Evolutionary conservation across 495 filamentous ascomycete species (phyloP).

Genomic region (Glarea lozoyensis): DNA sequence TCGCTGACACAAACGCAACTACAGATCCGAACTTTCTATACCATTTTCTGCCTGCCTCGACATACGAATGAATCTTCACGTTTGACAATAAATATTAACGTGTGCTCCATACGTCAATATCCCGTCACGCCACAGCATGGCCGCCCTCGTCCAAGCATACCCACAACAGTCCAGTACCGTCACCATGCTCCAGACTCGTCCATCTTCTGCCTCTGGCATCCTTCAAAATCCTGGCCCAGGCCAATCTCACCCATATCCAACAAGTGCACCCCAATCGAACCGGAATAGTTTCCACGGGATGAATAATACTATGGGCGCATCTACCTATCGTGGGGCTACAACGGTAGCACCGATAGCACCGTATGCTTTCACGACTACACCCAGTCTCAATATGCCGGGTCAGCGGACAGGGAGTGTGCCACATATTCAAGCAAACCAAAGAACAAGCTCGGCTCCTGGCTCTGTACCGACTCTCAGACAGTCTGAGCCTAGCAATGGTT

Average conservation of each 20-base stretch:
- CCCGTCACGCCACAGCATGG: slow-evolving; percentile 51
- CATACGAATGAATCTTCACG: slow-evolving; percentile 9
- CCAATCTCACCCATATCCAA: slow-evolving; percentile 45
- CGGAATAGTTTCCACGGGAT: slow-evolving; percentile 55
- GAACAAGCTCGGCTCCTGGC: slow-evolving; percentile 56
- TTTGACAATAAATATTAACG: background rate
- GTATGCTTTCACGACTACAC: slow-evolving; percentile 77
- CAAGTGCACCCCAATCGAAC: slow-evolving; percentile 46
- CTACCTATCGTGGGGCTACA: slow-evolving; percentile 60
- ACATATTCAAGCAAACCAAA: slow-evolving; percentile 58
- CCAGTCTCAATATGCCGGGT: slow-evolving; percentile 48
- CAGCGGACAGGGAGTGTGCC: slow-evolving; percentile 48
- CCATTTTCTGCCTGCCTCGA: no score
- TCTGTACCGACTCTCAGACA: slow-evolving; percentile 40
- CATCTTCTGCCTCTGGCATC: slow-evolving; percentile 60
- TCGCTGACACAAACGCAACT: no score
- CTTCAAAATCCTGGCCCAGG: slow-evolving; percentile 41
- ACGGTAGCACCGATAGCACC: slow-evolving; percentile 63
- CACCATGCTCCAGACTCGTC: slow-evolving; percentile 74
- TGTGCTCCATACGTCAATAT: slow-evolving; percentile 1
- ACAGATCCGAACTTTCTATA: no score
- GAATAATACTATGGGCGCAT: slow-evolving; percentile 38
- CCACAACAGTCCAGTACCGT: slow-evolving; percentile 72
- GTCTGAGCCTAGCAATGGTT: slow-evolving; percentile 33
- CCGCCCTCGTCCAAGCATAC: slow-evolving; percentile 85